Evolutionary conservation across 2,329 filamentous ascomycete genomes (phyloP).

Genomic region (Talaromyces sp.): DNA sequence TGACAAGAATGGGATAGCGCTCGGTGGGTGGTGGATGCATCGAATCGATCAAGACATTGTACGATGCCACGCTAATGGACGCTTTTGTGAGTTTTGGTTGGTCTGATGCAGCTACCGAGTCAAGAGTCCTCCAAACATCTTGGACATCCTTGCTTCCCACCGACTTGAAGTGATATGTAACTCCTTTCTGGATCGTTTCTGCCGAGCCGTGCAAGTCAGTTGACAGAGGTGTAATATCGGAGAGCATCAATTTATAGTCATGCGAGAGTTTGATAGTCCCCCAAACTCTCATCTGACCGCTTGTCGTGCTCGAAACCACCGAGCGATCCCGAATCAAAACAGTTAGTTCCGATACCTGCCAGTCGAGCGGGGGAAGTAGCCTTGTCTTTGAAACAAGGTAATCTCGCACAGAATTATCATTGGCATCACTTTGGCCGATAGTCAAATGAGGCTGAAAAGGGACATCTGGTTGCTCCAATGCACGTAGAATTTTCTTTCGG

Average conservation of each 20-base stretch:
- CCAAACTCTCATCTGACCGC: slow-evolving; percentile 54
- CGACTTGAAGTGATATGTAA: background rate
- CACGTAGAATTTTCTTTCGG: slow-evolving; percentile 23
- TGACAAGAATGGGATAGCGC: slow-evolving; percentile 31
- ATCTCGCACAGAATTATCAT: slow-evolving; percentile 40
- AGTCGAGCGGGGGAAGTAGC: slow-evolving; percentile 45
- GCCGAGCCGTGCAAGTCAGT: background rate
- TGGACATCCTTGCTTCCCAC: background rate
- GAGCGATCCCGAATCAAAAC: slow-evolving; percentile 49
- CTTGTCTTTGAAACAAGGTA: slow-evolving; percentile 50
- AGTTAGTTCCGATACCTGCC: slow-evolving; percentile 45
- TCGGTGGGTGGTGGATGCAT: slow-evolving; percentile 29
- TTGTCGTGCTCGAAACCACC: slow-evolving; percentile 19
- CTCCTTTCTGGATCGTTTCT: background rate
- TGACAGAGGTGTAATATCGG: background rate
- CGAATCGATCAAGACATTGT: slow-evolving; percentile 40
- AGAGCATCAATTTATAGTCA: background rate
- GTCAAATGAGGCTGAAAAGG: slow-evolving; percentile 52
- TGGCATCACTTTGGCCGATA: slow-evolving; percentile 53
- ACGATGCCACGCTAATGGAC: slow-evolving; percentile 33
- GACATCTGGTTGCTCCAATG: slow-evolving; percentile 27
- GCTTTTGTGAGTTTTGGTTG: slow-evolving; percentile 5
- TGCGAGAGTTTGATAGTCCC: slow-evolving; percentile 39
- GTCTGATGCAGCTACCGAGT: background rate
- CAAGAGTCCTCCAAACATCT: background rate